Evolutionary conservation across 176 grass and related monocot genomes (phyloP), one percentile per base, ranked within the genome.

Genomic region (Triticum dicoccoides): DNA sequence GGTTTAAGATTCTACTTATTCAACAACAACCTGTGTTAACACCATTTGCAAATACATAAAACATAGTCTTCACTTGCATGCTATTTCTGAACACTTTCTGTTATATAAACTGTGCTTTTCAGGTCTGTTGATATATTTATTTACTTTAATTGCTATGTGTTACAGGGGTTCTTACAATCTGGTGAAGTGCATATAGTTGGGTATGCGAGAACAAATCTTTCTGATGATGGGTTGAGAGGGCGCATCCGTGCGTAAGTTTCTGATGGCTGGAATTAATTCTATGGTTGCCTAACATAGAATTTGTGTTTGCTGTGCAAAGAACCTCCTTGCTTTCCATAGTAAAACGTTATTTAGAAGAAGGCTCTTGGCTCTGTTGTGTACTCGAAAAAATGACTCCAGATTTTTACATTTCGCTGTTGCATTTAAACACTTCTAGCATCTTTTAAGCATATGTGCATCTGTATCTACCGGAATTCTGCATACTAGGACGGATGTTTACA

Each of bases 161-260:
- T 61, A 37, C 86, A 98, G 96, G 91, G 93, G 65, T 98, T 98
- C 65, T 58, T 98, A 78, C 90, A 94, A 85, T 79, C 92, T 23
- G 86, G 88, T 62, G 94, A 96, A 82, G 90, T 98, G 58, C 91
- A 89, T 86, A 98, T 98, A 87, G 92, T 98, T 90, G 94, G 97
- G 41, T 98, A 98, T 80, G 97, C 97, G 33, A 86, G 97, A 84
- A 88, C 97, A 82, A 88, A 98, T 84, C 82, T 98, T 88, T 96
- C 94, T 78, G 92, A 98, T 87, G 90, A 98, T 78, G 94, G 90
- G 7, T 84, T 98, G 84, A 98, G 94, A 89, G 85, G 86, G 32
- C 90, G 94, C 27, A 96, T 98, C 82, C 81, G 86, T 76, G 92
- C 86, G 94, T 98, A 94, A 84, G 65, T 90, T 82, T 84, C 45